Evolutionary conservation across 2,329 filamentous ascomycete genomes (phyloP), one percentile per base, ranked within the genome.

Genomic region (Microcyclospora pomicola): DNA sequence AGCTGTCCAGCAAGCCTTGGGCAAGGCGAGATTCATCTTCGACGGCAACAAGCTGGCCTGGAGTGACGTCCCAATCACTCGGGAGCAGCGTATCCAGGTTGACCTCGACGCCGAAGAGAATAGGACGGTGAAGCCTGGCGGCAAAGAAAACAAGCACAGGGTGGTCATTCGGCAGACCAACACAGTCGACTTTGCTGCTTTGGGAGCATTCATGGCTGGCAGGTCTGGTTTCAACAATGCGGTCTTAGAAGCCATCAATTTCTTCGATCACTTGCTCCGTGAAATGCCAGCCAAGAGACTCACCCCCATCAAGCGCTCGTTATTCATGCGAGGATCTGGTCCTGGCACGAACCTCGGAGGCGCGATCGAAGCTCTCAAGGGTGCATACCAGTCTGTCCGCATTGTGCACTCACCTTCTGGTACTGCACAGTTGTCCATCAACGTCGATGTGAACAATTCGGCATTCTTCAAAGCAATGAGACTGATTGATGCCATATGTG

Each of bases 371-470:
- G 84, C 85, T 0, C 78, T 84, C 64, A 94, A 93, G 56, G 91
- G 91, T 24, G 80, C 86, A 4, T 96, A 94, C 51, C 77, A 85
- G 9, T 86, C 87, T 0, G 77, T 95, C 36, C 76, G 86, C 31
- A 71, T 88, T 15, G 80, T 79, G 34, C 70, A 83, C 52, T 42
- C 63, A 57, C 46, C 55, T 27, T 61, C 65, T 1, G 69, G 73
- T 27, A 71, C 73, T 16, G 12, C 30, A 9, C 75, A 74, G 7
- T 68, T 96, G 5, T 75, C 82, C 0, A 65, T 98, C 55, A 96
- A 95, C 49, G 76, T 93, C 9, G 88, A 98, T 52, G 81, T 94
- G 24, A 80, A 87, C 40, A 94, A 96, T 54, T 82, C 84, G 0
- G 82, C 82, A 10, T 98, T 98, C 63, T 96, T 83, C 80, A 69